phyloP scores from a whole-genome alignment of 306 rosid genomes.

The Adenanthera pavonina region DNA sequence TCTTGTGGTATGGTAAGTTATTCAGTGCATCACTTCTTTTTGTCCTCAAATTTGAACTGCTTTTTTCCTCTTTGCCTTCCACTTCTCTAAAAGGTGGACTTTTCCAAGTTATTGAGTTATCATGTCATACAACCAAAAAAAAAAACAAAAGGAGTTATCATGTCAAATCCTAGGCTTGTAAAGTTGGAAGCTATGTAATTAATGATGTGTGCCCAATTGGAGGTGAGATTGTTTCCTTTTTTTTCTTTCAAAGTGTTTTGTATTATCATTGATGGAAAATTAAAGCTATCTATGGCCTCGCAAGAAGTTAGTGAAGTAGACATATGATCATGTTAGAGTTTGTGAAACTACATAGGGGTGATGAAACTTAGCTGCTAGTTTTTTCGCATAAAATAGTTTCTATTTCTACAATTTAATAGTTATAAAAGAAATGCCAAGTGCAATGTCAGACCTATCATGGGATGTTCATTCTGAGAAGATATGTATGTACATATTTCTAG shows the following conservation, averaged over 20 bases:
- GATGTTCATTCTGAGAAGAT: neutral
- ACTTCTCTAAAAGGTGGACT: neutral
- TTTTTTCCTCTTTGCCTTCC: neutral
- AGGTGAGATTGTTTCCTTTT: neutral
- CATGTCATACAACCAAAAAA: too few species aligned
- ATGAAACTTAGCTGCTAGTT: neutral
- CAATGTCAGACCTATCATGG: neutral
- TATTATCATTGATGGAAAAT: neutral
- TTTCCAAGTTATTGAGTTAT: neutral
- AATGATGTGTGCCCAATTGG: neutral
- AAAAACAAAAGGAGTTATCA: neutral
- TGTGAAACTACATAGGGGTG: neutral
- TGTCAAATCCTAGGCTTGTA: neutral
- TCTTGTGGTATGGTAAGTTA: constrained; percentile 88
- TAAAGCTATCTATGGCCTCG: neutral
- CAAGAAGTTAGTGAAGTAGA: neutral
- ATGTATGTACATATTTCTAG: neutral
- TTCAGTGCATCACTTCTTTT: constrained; percentile 6
- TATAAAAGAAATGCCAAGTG: constrained; percentile 10
- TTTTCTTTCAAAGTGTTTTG: neutral
- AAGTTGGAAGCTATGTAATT: neutral
- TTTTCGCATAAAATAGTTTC: neutral
- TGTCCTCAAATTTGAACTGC: neutral
- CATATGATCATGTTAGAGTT: neutral
- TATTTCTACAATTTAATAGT: neutral